These are phyloP conservation scores for Elongisporangium undulatum DNA, from an alignment of 352 stramenopile genomes.

Conservation along the genomic window DNA sequence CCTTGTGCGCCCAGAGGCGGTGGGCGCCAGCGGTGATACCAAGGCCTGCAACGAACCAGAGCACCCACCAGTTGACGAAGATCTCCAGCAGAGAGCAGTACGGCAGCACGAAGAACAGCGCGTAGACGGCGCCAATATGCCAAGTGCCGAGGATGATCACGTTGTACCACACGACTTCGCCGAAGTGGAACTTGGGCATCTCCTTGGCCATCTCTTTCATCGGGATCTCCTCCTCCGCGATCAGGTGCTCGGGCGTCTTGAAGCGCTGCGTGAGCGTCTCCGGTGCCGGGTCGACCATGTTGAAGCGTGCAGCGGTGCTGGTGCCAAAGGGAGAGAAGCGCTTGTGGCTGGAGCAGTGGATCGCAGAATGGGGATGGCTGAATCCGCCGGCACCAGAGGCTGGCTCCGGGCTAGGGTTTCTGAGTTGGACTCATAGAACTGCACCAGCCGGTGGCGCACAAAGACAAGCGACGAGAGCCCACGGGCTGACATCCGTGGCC, in stretches of 20 bases:
- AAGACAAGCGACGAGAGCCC: neutral
- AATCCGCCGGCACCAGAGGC: neutral
- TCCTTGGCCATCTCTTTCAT: neutral
- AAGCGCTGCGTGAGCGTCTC: neutral
- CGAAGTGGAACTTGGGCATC: constrained; percentile 36
- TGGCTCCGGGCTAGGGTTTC: neutral
- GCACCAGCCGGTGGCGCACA: neutral
- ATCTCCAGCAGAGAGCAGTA: constrained; percentile 37
- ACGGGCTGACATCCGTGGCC: neutral
- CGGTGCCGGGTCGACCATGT: neutral
- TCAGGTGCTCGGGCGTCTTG: neutral
- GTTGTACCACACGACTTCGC: constrained; percentile 87
- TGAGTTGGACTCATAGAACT: neutral
- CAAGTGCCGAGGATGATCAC: constrained; percentile 57
- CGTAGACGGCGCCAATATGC: constrained; percentile 75
- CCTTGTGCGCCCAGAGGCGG: constrained; percentile 96
- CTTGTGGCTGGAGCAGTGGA: neutral
- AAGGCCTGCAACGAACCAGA: constrained; percentile 84
- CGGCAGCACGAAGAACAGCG: constrained; percentile 58
- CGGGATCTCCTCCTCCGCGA: neutral
- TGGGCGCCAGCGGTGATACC: constrained; percentile 97
- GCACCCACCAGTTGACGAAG: constrained; percentile 49
- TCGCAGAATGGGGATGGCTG: neutral
- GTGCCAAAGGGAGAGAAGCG: neutral
- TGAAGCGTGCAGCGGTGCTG: neutral